A percentile compares a stretch with the other conserved stretches of the same genome.
phyloP scores from a whole-genome alignment of 805 yeast genomes.

The Ogataea angusta region DNA sequence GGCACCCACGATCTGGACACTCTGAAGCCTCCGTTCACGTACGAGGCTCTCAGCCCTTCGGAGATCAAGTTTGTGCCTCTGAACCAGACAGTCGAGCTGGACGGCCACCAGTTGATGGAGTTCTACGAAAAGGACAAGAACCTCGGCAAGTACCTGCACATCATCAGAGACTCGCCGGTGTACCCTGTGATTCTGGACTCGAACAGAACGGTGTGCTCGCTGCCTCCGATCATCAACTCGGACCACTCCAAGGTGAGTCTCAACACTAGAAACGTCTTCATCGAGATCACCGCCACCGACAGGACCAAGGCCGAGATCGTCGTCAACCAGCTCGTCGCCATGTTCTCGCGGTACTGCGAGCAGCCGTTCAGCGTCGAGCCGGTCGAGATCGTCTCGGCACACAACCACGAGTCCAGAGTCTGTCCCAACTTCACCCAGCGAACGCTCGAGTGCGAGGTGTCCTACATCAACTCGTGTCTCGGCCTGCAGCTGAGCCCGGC shows the following conservation, averaged over 20 bases:
- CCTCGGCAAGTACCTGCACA: constrained; percentile 81
- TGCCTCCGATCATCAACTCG: constrained; percentile 97
- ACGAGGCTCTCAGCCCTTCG: constrained; percentile 77
- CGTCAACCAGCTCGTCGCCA: constrained; percentile 86
- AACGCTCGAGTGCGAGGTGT: constrained; percentile 66
- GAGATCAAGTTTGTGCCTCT: constrained; percentile 74
- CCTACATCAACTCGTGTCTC: constrained; percentile 87
- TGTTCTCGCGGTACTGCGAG: constrained; percentile 87
- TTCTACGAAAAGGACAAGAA: constrained; percentile 90
- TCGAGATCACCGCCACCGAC: constrained; percentile 95
- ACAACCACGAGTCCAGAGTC: constrained; percentile 69
- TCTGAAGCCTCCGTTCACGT: constrained; percentile 71
- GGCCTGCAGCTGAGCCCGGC: constrained; percentile 73
- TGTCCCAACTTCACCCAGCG: constrained; percentile 74
- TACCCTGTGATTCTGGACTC: constrained; percentile 87
- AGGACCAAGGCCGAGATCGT: constrained; percentile 92
- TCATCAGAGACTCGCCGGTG: constrained; percentile 83
- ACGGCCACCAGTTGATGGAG: constrained; percentile 78
- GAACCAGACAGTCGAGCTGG: constrained; percentile 65
- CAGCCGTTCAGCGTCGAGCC: constrained; percentile 88
- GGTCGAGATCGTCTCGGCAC: constrained; percentile 77
- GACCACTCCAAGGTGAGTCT: constrained; percentile 84
- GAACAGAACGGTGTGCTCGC: constrained; percentile 72
- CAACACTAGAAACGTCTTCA: constrained; percentile 81
- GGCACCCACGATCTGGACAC: constrained; percentile 96